phyloP scores from a whole-genome alignment of 768 basidiomycete genomes.

The Suillus weaverae region DNA sequence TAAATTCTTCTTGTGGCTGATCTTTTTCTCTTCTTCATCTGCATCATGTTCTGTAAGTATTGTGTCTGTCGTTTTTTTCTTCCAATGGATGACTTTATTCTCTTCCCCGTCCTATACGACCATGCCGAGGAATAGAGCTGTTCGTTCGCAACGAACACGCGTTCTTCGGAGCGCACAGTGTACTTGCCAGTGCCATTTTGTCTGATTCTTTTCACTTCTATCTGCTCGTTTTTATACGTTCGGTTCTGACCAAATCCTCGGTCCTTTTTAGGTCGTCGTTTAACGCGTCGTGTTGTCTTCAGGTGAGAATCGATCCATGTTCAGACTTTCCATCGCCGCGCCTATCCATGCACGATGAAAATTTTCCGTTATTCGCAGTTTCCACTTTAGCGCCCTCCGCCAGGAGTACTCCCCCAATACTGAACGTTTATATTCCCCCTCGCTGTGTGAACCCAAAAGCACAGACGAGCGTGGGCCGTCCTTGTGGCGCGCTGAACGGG shows the following conservation, averaged over 20 bases:
- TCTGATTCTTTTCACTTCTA: constrained; percentile 49
- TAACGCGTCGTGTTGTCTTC: background rate
- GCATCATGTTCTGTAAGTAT: constrained; percentile 11
- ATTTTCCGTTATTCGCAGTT: constrained; percentile 80
- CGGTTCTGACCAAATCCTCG: constrained; percentile 17
- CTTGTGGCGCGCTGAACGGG: constrained; percentile 64
- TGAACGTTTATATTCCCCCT: constrained; percentile 74
- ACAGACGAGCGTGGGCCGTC: constrained; percentile 66
- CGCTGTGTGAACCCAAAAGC: constrained; percentile 69
- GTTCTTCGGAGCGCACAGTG: constrained; percentile 61
- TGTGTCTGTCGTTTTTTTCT: background rate
- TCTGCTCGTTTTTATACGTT: background rate
- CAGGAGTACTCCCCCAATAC: constrained; percentile 72
- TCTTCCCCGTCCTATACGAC: constrained; percentile 93
- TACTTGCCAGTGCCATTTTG: constrained; percentile 89
- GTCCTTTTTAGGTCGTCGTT: constrained; percentile 1
- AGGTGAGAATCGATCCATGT: constrained; percentile 26
- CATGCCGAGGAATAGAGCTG: constrained; percentile 80
- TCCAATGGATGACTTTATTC: constrained; percentile 69
- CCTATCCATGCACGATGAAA: constrained; percentile 49
- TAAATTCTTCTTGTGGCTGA: constrained; percentile 18
- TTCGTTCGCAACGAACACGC: constrained; percentile 77
- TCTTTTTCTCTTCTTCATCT: constrained; percentile 11
- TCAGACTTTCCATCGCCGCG: constrained; percentile 16
- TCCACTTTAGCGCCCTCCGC: constrained; percentile 73